Conservation (phyloP, 2,329 filamentous ascomycete species). For the Pseudogymnoascus sp. region DNA sequence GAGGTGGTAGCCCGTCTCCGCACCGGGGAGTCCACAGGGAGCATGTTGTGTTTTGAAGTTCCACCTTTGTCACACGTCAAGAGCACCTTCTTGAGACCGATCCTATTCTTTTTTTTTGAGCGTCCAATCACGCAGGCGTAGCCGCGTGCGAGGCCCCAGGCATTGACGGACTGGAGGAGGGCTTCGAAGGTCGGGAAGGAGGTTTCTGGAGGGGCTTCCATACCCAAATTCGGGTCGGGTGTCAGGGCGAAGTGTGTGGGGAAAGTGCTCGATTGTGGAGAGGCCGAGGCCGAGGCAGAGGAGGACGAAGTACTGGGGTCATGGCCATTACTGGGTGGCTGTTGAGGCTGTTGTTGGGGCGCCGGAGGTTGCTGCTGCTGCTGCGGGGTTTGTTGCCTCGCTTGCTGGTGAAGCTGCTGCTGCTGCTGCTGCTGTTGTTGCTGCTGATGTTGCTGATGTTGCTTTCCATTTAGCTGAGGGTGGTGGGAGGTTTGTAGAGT, state of each 20-base stretch:
- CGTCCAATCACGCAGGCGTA: constrained; percentile 61
- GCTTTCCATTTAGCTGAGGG: constrained; percentile 12
- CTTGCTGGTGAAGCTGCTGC: constrained; percentile 25
- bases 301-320: constrained; percentile 1
- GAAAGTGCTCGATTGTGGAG: not conserved
- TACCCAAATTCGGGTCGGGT: not conserved
- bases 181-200: constrained; percentile 57
- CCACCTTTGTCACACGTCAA: constrained; percentile 60
- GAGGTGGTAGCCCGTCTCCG: constrained; percentile 59
- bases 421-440: constrained; percentile 28
- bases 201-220: constrained; percentile 45
- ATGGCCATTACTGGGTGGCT: constrained; percentile 19
- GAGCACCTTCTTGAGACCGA: constrained; percentile 58
- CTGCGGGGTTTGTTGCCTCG: constrained; percentile 27
- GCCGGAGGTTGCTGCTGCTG: constrained; percentile 25
- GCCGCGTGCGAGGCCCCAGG: constrained; percentile 59
- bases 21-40: constrained; percentile 31
- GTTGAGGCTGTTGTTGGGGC: constrained; percentile 19
- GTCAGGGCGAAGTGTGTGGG: not conserved
- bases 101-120: constrained; percentile 56
- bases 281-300: not conserved
- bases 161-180: constrained; percentile 54
- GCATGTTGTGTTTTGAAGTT: constrained; percentile 47
- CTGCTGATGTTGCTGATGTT: constrained; percentile 24
- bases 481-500: constrained; percentile 6